Evolutionary conservation across 768 basidiomycete species (phyloP), one percentile per base, ranked within the genome.

Genomic region (Filobasidium floriforme): DNA sequence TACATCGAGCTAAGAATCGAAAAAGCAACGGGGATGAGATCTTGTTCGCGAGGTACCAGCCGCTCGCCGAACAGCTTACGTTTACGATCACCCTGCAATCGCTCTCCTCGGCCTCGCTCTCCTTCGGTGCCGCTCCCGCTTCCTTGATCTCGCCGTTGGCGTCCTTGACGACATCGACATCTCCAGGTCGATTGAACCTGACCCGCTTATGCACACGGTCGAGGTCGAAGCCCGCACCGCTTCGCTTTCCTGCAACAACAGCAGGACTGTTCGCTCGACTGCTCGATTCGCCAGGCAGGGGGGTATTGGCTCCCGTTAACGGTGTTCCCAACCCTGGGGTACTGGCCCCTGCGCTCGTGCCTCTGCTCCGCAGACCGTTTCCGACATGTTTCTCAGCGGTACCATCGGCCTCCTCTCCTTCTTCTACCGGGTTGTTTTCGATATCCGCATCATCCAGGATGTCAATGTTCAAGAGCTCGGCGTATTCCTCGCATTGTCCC

Each of bases 401-500:
- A 7, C 15, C 54, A 65, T 51, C 49, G 11, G 41, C 64, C 28
- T 65, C 41, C 49, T 65, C 64, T 59, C 59, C 64, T 29, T 65
- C 59, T 32, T 60, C 64, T 1, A 26, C 43, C 2, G 24, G 7
- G 66, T 24, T n/a, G 62, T 49, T 2, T 37, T 69, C 66, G 28
- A 61, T 70, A 51, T 71, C 72, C 18, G 41, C 68, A 49, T 73
- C 74, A 40, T 75, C 73, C 29, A 72, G 68, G 12, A 90, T 76
- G 63, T 90, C 89, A 82, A 94, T 83, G 28, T 86, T 83, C 1
- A 87, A 89, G 1, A 92, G 84, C 1, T 85, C 86, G 72, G 90
- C 87, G 70, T 90, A 86, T 69, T 98, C 94, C 73, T 94, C 92
- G 1, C 97, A 77, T 76, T 99, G 96, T 15, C 89, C 86, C 55